Base-by-base conservation (phyloP, 1,284 basidiomycete species). In the Pseudomicrostroma phylloplanum region DNA sequence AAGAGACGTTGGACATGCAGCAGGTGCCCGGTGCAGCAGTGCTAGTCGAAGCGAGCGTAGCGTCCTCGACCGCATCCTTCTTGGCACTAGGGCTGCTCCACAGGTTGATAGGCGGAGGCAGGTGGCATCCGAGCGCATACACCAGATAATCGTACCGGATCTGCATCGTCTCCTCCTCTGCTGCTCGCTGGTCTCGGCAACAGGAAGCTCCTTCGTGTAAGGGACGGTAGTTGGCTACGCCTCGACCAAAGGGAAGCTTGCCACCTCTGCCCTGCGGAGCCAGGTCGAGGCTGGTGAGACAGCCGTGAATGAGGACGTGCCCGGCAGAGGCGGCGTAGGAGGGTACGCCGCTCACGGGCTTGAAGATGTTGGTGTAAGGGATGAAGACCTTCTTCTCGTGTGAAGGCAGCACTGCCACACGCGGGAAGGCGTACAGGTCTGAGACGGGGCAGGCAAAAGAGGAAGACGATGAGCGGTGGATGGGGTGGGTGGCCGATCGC, bases 381-480 rank as follows among this genome's bases (percentile, higher is more conserved):
- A 89, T 85, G 79, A 90, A 87, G 12, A 79, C 56, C 66, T 83
- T 83, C 41, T 82, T 77, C 48, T 81, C 81, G 55, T 81, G 81
- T 7, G 79, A 67, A 6, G 81, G 78, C 7, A 82, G 62, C 17
- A 83, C 78, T 7, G 80, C 76, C 66, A 80, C 81, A 61, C 83
- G 80, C 1, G 83, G 82, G 63, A 83, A 83, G 21, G 80, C 81
- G 67, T 83, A 83, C 30, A 82, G 72, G 67, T 82, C 80, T 81
- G 26, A 17, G 59, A 23, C 26, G 19, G 41, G 15, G 23, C 36
- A 48, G 53, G 23, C 41, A 25, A 19, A 19, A 54, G 21, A 13
- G 51, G 51, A 6, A 54, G n/a, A 19, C n/a, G n/a, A n/a, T n/a
- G n/a, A n/a, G n/a, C n/a, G n/a, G 25, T 21, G 25, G 13, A 19